Evolutionary conservation across 2,329 filamentous ascomycete genomes (phyloP).

Genomic region (Pseudogymnoascus sp.): DNA sequence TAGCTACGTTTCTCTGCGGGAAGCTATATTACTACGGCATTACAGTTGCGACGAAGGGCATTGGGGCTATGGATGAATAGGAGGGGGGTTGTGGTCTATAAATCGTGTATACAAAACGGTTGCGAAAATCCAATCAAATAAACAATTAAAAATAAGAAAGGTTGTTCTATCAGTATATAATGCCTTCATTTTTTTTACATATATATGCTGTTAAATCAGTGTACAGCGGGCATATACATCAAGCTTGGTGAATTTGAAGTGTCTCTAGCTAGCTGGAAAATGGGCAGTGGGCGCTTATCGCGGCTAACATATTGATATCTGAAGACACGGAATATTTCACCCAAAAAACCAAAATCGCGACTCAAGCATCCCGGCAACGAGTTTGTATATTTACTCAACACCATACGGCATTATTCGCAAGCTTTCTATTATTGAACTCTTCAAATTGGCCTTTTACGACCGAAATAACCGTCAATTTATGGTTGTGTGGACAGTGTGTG

Average conservation of each 20-base stretch:
- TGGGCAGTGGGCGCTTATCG: neutral
- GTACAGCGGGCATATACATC: neutral
- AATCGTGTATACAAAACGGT: neutral
- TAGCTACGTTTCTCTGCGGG: neutral
- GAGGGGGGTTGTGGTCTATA: neutral
- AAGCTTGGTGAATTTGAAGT: neutral
- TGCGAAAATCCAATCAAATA: conserved; percentile 6
- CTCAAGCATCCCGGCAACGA: neutral
- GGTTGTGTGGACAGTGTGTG: neutral
- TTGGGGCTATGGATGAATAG: neutral
- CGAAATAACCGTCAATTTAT: neutral
- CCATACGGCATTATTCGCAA: neutral
- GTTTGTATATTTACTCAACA: conserved; percentile 10
- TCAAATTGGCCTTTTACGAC: neutral
- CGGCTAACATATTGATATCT: conserved; percentile 6
- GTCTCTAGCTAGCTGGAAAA: neutral
- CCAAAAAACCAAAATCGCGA: neutral
- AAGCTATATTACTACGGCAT: neutral
- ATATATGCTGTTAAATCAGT: neutral
- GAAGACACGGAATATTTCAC: neutral
- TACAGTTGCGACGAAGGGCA: neutral
- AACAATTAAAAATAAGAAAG: neutral
- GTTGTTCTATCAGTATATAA: neutral
- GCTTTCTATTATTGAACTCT: neutral
- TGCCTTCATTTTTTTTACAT: neutral